Percentiles rank a stretch among this genome's conserved stretches.
Evolutionary conservation across 257 asterid genomes (phyloP).

Genomic region (Solanum piurae): DNA sequence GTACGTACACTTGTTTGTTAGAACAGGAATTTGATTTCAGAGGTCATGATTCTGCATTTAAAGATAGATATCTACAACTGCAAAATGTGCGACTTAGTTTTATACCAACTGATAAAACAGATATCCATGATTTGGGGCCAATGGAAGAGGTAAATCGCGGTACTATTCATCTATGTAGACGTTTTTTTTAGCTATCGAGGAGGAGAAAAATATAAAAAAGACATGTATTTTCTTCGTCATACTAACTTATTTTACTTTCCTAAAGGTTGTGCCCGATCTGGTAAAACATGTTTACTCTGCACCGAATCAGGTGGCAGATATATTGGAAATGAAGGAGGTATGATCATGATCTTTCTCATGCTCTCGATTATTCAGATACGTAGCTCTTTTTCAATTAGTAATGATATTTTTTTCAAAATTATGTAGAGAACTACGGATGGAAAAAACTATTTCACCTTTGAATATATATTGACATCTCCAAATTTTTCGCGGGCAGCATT

Average conservation of each 20-base stretch:
- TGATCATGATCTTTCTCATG: not conserved
- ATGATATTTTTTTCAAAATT: not conserved
- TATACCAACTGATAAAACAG: conserved; percentile 65
- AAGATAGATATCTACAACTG: conserved; percentile 72
- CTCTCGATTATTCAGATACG: not conserved
- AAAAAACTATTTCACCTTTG: conserved; percentile 67
- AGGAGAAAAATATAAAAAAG: not conserved
- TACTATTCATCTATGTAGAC: not conserved
- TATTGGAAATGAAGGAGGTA: conserved; percentile 76
- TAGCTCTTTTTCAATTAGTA: not conserved
- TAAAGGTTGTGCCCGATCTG: conserved; percentile 48
- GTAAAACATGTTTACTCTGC: conserved; percentile 57
- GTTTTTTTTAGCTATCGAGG: not conserved
- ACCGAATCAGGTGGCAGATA: conserved; percentile 56
- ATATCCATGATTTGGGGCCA: conserved; percentile 72
- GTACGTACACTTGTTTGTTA: not conserved
- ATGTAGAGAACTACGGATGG: conserved; percentile 65
- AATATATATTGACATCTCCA: conserved; percentile 55
- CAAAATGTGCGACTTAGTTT: conserved; percentile 81
- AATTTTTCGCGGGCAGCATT: conserved; percentile 77
- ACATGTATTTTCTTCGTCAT: not conserved
- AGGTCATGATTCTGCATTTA: conserved; percentile 90
- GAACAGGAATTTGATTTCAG: conserved; percentile 61
- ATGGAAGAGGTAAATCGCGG: conserved; percentile 45
- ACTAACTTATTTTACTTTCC: not conserved